Evolutionary conservation across 148 eudicot species (phyloP), one percentile per base, ranked within the genome.

Genomic region (Cornus kousa): DNA sequence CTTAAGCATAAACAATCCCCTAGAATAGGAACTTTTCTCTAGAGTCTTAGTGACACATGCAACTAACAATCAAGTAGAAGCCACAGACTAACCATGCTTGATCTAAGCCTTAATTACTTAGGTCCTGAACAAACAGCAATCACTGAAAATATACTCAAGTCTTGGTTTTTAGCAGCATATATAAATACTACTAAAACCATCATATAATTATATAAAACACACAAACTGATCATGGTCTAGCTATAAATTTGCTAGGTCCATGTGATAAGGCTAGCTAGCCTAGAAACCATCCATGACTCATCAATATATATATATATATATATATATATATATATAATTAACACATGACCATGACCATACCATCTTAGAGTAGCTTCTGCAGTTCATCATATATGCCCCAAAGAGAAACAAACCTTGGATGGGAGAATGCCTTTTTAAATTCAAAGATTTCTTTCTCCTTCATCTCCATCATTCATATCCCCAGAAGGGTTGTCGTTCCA

Each of bases 351-450:
- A 28, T 28, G 19, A 37, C 53, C 53, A 39, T 70, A 70, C 28
- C 73, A 39, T 70, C 22, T 11, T 10, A 43, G 5, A 3, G 32
- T 70, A 70, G 28, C 71, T 31, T 68, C 16, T 24, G 70, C 69
- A 22, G 68, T n/a, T 22, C 68, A 9, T 20, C 4, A 28, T 28
- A 28, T 28, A 28, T 28, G 9, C 31, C 7, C 28, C 31, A 8
- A 23, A 78, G 17, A 71, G 70, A 72, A 70, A 65, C 72, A 73
- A 80, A 80, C 82, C 82, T 77, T 82, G 77, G 76, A 48, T 23
- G 55, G 75, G 37, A 72, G 3, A n/a, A 32, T 9, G 37, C 70
- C 9, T 0, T 7, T 5, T 39, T 12, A 71, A 43, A 23, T 17
- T 80, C 74, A 80, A n/a, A 67, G 16, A 24, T 70, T 72, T 59